Evolutionary conservation across 139 green algal genomes (phyloP).

Genomic region (Medakamo hakoo): DNA sequence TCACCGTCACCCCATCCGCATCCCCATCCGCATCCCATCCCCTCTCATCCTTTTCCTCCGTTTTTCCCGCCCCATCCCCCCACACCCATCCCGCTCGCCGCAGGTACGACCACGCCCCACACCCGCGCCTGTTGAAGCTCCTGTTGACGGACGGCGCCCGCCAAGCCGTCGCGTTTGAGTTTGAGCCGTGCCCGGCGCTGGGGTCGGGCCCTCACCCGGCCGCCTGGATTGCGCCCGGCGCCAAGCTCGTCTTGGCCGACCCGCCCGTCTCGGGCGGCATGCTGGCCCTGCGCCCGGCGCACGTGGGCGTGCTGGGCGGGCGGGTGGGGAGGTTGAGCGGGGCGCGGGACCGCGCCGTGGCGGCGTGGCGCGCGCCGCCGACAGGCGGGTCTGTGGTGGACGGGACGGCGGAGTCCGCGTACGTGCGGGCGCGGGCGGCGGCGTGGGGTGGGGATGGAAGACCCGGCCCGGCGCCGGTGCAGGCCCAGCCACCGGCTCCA

Average conservation of each 20-base stretch:
- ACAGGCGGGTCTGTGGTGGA: too few species aligned
- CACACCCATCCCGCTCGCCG: neutral
- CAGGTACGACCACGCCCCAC: conserved; percentile 12
- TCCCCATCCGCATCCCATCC: neutral
- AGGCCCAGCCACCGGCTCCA: too few species aligned
- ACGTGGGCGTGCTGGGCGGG: conserved; percentile 36
- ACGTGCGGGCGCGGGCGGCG: too few species aligned
- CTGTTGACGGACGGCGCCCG: too few species aligned
- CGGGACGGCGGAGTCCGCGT: too few species aligned
- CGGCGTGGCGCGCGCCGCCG: too few species aligned
- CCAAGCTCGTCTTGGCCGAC: conserved; percentile 37
- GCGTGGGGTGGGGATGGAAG: too few species aligned
- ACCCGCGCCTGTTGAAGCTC: too few species aligned
- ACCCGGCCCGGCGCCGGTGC: too few species aligned
- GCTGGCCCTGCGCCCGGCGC: conserved; percentile 45
- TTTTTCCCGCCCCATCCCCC: neutral
- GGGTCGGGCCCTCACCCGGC: conserved; percentile 7
- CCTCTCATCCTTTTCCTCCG: neutral
- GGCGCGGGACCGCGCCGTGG: too few species aligned
- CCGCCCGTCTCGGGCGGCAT: conserved; percentile 27
- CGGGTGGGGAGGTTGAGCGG: too few species aligned
- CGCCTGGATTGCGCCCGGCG: conserved; percentile 12
- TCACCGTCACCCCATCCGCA: neutral
- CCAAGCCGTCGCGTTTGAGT: conserved; percentile 28
- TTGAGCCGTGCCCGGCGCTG: conserved; percentile 13